Conservation (phyloP, 768 basidiomycete genomes). For the Hebeloma cylindrosporum region DNA sequence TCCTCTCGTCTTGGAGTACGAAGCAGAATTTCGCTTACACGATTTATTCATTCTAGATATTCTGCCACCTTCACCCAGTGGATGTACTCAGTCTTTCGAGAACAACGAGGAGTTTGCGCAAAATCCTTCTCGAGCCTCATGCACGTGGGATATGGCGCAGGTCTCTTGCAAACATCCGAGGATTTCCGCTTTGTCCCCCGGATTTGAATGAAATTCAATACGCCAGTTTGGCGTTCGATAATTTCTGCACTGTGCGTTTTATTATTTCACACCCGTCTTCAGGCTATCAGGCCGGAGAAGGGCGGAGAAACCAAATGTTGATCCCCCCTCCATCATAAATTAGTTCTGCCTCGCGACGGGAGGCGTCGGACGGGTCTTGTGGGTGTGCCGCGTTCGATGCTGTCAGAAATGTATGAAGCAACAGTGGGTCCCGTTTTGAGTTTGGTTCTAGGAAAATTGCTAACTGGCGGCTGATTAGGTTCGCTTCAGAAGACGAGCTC, state of each 20-base stretch:
- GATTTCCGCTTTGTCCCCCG: constrained; percentile 41
- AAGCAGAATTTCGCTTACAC: not conserved
- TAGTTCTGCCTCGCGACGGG: constrained; percentile 34
- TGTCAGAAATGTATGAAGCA: constrained; percentile 35
- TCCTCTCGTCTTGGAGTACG: not conserved
- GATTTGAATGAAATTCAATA: constrained; percentile 48
- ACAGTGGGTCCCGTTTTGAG: constrained; percentile 24
- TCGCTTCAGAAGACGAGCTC: constrained; percentile 30
- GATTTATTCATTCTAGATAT: constrained; percentile 33
- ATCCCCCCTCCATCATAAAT: not conserved
- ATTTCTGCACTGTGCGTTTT: too few relatives aligned
- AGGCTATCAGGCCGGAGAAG: too few relatives aligned
- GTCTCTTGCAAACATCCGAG: constrained; percentile 31
- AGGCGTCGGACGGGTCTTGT: constrained; percentile 34
- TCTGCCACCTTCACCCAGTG: constrained; percentile 40
- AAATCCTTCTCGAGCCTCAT: constrained; percentile 36
- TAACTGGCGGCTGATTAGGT: constrained; percentile 22
- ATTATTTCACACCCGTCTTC: too few relatives aligned
- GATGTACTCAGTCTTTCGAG: constrained; percentile 48
- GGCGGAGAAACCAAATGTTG: not conserved
- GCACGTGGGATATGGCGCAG: constrained; percentile 39
- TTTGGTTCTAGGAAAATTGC: not conserved
- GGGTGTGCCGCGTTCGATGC: constrained; percentile 37
- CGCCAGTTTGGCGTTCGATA: constrained; percentile 44
- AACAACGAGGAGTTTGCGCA: constrained; percentile 40